Percentiles rank a stretch among this genome's conserved stretches.
These are phyloP conservation scores for Dryas octopetala DNA, from an alignment of 306 rosid genomes.

Conservation along the genomic window DNA sequence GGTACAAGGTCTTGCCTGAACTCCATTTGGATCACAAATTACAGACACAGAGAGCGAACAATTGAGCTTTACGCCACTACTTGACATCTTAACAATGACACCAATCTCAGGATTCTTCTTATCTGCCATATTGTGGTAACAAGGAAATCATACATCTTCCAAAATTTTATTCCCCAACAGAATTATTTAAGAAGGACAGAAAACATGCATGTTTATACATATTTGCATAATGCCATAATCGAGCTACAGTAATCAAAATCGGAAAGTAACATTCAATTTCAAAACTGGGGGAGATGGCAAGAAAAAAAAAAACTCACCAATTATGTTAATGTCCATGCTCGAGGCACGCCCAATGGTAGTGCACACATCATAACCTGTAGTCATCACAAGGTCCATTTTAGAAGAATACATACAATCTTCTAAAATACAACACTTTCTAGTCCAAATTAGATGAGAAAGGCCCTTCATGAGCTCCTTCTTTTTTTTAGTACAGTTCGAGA, in stretches of 20 bases:
- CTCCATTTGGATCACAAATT: conserved; percentile 58
- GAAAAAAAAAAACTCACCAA: conserved; percentile 50
- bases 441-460: conserved; percentile 14
- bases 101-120: conserved; percentile 68
- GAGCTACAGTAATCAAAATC: conserved; percentile 22
- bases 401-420: conserved; percentile 25
- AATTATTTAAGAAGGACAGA: conserved; percentile 18
- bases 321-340: conserved; percentile 47
- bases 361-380: conserved; percentile 86
- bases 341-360: conserved; percentile 59
- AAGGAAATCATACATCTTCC: conserved; percentile 23
- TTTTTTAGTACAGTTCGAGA: not conserved
- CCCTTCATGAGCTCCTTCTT: not conserved
- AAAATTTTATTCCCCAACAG: conserved; percentile 13
- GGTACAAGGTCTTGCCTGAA: conserved; percentile 53
- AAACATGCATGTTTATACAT: not conserved
- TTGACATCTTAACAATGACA: conserved; percentile 78
- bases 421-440: not conserved
- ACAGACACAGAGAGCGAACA: conserved; percentile 91
- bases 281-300: conserved; percentile 14
- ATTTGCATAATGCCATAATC: conserved; percentile 4
- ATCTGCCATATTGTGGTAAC: conserved; percentile 50
- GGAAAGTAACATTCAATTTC: conserved; percentile 9
- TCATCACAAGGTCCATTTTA: conserved; percentile 31
- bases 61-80: conserved; percentile 42